Percentiles rank a stretch among this genome's conserved stretches.
Conservation (phyloP, 2,329 filamentous ascomycete species). For the Venturia pyrina region DNA sequence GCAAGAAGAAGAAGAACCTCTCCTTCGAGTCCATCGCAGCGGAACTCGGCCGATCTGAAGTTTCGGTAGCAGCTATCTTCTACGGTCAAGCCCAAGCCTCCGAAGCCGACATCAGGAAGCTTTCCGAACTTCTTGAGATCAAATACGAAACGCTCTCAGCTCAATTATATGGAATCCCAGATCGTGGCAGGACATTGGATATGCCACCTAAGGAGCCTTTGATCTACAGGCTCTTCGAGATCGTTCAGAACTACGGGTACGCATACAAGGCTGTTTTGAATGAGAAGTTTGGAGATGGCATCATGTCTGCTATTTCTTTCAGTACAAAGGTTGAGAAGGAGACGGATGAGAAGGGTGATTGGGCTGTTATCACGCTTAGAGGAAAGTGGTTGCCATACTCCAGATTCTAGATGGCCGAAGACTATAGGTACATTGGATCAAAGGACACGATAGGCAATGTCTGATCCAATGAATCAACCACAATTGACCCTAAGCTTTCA, state of each 20-base stretch:
- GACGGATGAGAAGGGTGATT: constrained; percentile 71
- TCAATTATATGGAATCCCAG: constrained; percentile 59
- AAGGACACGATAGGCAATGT: no score
- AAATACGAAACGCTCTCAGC: constrained; percentile 45
- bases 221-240: constrained; percentile 86
- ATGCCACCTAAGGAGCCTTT: constrained; percentile 80
- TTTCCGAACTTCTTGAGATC: constrained; percentile 56
- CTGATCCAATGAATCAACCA: no score
- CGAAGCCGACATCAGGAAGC: constrained; percentile 55
- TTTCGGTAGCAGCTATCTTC: constrained; percentile 79
- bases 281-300: constrained; percentile 72
- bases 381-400: constrained; percentile 66
- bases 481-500: no score
- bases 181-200: constrained; percentile 66
- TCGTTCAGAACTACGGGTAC: constrained; percentile 94
- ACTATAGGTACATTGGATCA: no score
- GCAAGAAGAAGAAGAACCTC: constrained; percentile 65
- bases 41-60: constrained; percentile 66
- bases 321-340: constrained; percentile 90
- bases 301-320: constrained; percentile 94
- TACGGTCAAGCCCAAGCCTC: constrained; percentile 76
- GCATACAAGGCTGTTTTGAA: constrained; percentile 92
- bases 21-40: constrained; percentile 71
- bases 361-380: constrained; percentile 74
- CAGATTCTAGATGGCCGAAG: constrained; percentile 29